A percentile compares a stretch with the other conserved stretches of the same genome.
These are phyloP conservation scores for Nakazawaea molendinolei DNA, from an alignment of 805 yeast genomes.

Conservation along the genomic window DNA sequence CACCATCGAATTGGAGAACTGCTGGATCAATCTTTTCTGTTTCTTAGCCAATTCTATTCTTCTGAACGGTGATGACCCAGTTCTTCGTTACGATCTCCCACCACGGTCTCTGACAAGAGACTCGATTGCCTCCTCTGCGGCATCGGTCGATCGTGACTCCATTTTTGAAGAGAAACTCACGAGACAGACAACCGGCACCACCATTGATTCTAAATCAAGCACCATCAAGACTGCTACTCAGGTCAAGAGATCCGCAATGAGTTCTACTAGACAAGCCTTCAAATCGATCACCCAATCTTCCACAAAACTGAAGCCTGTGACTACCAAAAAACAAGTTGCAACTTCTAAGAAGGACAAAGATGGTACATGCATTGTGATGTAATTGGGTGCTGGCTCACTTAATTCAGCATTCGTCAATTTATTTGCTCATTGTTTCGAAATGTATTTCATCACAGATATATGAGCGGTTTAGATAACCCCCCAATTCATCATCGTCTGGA, in stretches of 20 bases:
- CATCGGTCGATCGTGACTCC: slow-evolving; percentile 7
- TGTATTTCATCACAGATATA: too few relatives aligned
- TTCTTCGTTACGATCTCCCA: slow-evolving; percentile 25
- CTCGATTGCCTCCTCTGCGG: too few relatives aligned
- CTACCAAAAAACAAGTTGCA: neutral
- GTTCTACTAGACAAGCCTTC: too few relatives aligned
- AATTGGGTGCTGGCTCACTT: neutral
- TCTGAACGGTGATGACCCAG: slow-evolving; percentile 53
- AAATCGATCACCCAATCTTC: too few relatives aligned
- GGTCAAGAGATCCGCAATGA: too few relatives aligned
- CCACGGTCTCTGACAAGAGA: too few relatives aligned
- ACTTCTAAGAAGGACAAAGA: slow-evolving; percentile 8
- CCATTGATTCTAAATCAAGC: too few relatives aligned
- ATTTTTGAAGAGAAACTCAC: neutral
- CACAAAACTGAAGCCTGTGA: neutral
- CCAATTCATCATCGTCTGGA: too few relatives aligned
- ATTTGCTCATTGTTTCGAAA: too few relatives aligned
- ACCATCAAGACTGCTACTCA: too few relatives aligned
- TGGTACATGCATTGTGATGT: slow-evolving; percentile 9
- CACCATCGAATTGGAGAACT: slow-evolving; percentile 53
- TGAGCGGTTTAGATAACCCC: too few relatives aligned
- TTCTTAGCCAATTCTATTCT: slow-evolving; percentile 63
- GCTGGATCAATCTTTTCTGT: slow-evolving; percentile 66
- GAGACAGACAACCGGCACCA: too few relatives aligned
- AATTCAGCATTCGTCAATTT: neutral